A percentile compares a stretch with the other conserved stretches of the same genome.
Evolutionary conservation across 2,329 filamentous ascomycete genomes (phyloP).

Genomic region (Aaosphaeria pasadenensis): DNA sequence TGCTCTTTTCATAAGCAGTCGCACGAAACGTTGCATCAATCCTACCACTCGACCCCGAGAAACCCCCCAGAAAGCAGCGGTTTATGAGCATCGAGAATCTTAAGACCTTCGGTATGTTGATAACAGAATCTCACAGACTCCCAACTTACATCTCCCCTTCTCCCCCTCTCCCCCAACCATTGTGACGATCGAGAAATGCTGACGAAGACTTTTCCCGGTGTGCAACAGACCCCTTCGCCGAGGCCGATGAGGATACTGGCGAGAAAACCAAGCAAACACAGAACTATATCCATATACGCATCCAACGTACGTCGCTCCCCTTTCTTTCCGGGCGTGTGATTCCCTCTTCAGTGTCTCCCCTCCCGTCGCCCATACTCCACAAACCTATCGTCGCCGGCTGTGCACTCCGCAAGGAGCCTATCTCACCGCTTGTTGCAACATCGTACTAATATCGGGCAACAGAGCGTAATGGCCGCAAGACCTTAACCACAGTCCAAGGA

Average conservation of each 20-base stretch:
- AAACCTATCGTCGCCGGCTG: neutral
- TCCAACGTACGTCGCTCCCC: conserved; percentile 70
- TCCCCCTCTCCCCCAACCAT: conserved; percentile 99
- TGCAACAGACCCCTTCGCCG: conserved; percentile 97
- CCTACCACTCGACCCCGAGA: no score
- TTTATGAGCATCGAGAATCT: conserved; percentile 98
- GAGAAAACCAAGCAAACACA: conserved; percentile 75
- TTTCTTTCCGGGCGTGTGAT: neutral
- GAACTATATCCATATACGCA: conserved; percentile 99
- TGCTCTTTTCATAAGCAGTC: no score
- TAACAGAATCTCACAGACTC: neutral
- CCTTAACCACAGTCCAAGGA: conserved; percentile 98
- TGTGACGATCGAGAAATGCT: conserved; percentile 82
- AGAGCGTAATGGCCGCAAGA: conserved; percentile 99
- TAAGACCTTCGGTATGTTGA: conserved; percentile 80
- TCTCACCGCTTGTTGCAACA: no score
- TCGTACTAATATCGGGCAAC: neutral
- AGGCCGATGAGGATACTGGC: conserved; percentile 99
- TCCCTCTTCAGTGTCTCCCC: neutral
- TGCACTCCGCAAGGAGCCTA: no score
- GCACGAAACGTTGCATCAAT: no score
- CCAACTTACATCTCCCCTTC: conserved; percentile 67
- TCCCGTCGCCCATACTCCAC: neutral
- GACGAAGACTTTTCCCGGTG: conserved; percentile 95
- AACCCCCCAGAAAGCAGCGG: conserved; percentile 51